phyloP scores from a whole-genome alignment of 306 rosid species.

The Malus sieversii region DNA sequence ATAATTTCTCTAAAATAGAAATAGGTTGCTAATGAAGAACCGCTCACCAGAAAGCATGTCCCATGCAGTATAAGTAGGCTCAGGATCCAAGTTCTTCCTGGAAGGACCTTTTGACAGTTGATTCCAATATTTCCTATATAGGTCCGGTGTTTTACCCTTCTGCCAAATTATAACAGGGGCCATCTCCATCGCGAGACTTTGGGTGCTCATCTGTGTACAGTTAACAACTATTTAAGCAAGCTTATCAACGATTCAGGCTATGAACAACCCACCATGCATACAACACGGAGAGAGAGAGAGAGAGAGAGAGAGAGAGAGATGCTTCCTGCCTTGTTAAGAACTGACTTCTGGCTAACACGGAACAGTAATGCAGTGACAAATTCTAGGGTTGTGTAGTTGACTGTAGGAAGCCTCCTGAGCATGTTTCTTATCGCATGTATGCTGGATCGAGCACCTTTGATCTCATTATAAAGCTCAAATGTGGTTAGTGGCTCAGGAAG shows the following conservation, averaged over 20 bases:
- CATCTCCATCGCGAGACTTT: constrained; percentile 85
- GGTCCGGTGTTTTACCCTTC: constrained; percentile 52
- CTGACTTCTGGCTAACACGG: constrained; percentile 79
- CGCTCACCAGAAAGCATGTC: constrained; percentile 78
- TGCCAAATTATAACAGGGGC: constrained; percentile 88
- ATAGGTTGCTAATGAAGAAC: neutral
- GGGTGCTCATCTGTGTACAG: constrained; percentile 67
- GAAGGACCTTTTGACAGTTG: constrained; percentile 50
- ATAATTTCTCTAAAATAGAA: neutral
- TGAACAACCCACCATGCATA: neutral
- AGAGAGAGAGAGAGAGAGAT: constrained; percentile 1
- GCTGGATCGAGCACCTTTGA: constrained; percentile 68
- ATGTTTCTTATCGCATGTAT: constrained; percentile 63
- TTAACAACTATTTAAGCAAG: constrained; percentile 20
- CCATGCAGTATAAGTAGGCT: constrained; percentile 46
- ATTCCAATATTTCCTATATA: constrained; percentile 60
- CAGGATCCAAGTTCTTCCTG: constrained; percentile 41
- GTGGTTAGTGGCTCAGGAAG: constrained; percentile 92
- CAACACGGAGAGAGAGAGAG: neutral
- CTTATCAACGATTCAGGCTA: neutral
- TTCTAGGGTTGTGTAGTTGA: constrained; percentile 91
- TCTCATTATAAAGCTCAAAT: constrained; percentile 66
- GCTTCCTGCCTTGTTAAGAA: neutral
- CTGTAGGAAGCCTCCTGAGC: constrained; percentile 75
- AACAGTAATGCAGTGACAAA: constrained; percentile 74